Evolutionary conservation across 768 basidiomycete species (phyloP), one percentile per base, ranked within the genome.

Genomic region (Epithele typhae): DNA sequence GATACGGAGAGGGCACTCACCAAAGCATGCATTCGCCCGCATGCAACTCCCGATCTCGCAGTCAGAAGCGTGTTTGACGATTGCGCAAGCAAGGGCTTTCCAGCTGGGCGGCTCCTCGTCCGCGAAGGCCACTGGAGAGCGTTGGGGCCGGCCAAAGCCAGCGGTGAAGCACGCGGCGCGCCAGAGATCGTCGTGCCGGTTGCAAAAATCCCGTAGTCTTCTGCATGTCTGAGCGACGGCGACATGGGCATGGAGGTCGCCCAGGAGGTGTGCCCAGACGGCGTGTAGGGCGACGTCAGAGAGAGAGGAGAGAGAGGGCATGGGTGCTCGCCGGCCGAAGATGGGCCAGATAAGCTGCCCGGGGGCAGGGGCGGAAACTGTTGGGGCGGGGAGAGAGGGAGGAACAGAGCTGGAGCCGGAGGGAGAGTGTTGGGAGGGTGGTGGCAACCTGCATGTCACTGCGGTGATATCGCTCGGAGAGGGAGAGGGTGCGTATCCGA

Each of bases 21-120:
- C 50, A 34, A 60, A 58, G 27, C 51, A 56, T 11, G 44, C 48
- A 37, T 60, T 60, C 10, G 59, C 59, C 32, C 48, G 47, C 18
- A 30, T 51, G 40, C 59, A 60, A 35, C 48, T 58, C 4, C 45
- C 45, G 37, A 60, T 60, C 40, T 60, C 54, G 40, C 59, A 60
- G 25, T 45, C 19, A 3, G 25, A 18, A 30, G 56, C 44, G 35
- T 60, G 59, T 17, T 14, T 45, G 2, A 55, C 59, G 48, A 60
- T 52, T 3, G 49, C 37, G 27, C 25, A 30, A 7, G 59, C 59
- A 18, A 60, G 22, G 5, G 37, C 34, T 18, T 46, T 41, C 51
- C 53, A 60, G 19, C 27, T 43, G 19, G 46, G 21, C 15, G 34
- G 18, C n/a, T n/a, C n/a, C 10, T 17, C n/a, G n/a, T n/a, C n/a